phyloP scores from a whole-genome alignment of 179 eudicot genomes.

The Gypsophila paniculata region DNA sequence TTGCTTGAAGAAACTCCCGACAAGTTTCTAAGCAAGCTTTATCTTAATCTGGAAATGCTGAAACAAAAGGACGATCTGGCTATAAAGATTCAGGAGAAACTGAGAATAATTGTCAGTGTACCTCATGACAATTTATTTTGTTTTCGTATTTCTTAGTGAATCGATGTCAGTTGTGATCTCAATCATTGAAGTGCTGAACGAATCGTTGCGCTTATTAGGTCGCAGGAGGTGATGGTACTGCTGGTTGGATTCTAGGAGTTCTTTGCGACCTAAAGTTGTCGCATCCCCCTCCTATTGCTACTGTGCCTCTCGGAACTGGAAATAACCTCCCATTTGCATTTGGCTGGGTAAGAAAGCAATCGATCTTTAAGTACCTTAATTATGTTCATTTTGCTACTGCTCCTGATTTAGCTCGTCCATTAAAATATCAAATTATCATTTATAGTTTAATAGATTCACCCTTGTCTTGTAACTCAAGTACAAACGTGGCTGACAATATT shows the following conservation, averaged over 20 bases:
- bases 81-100: slow-evolving; percentile 49
- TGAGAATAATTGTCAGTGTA: slow-evolving; percentile 77
- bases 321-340: slow-evolving; percentile 87
- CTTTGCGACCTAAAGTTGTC: slow-evolving; percentile 72
- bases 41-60: slow-evolving; percentile 66
- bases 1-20: slow-evolving; percentile 79
- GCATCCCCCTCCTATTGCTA: slow-evolving; percentile 73
- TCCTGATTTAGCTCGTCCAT: no score
- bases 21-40: slow-evolving; percentile 47
- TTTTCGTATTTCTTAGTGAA: no score
- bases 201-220: slow-evolving; percentile 42
- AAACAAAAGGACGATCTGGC: slow-evolving; percentile 62
- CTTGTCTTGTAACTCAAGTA: no score
- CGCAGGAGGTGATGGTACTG: slow-evolving; percentile 98
- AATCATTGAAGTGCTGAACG: no score
- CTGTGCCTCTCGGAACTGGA: slow-evolving; percentile 90
- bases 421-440: no score
- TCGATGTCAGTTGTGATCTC: no score
- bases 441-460: no score
- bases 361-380: no score
- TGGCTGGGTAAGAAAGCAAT: slow-evolving; percentile 72
- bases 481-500: no score
- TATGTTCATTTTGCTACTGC: no score
- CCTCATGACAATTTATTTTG: background rate
- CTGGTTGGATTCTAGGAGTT: slow-evolving; percentile 96